A percentile compares a stretch with the other conserved stretches of the same genome.
phyloP scores from a whole-genome alignment of 805 yeast genomes.

The Schizosaccharomyces lindneri region DNA sequence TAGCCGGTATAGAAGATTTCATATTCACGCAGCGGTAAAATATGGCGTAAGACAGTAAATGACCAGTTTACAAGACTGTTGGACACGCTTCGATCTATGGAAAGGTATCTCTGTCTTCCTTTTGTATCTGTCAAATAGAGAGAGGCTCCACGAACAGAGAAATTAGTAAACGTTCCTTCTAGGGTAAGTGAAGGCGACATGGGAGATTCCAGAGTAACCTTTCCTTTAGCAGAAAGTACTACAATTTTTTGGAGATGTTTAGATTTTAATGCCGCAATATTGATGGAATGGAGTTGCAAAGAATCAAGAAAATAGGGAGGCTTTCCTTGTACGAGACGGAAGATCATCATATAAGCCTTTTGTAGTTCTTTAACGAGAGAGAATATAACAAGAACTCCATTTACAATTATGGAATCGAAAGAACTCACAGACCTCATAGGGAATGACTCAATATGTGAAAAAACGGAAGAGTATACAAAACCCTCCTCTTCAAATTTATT shows the following conservation, averaged over 20 bases:
- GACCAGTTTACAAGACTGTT: neutral
- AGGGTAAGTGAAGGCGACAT: conserved; percentile 1
- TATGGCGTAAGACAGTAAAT: neutral
- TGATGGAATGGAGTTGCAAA: neutral
- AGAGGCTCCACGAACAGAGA: neutral
- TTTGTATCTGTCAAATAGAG: neutral
- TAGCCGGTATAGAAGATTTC: conserved; percentile 11
- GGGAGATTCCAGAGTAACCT: conserved; percentile 3
- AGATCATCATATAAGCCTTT: neutral
- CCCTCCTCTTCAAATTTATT: neutral
- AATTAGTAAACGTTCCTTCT: neutral
- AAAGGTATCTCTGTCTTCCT: neutral
- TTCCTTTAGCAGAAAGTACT: neutral
- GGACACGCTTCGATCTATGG: neutral
- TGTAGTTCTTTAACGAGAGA: neutral
- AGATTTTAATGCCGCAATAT: neutral
- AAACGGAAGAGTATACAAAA: neutral
- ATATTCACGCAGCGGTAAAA: neutral
- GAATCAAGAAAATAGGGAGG: neutral
- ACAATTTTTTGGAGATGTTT: neutral
- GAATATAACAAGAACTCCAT: neutral
- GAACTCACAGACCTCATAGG: neutral
- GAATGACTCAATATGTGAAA: neutral
- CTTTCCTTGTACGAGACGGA: neutral
- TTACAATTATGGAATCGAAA: neutral